Evolutionary conservation across 495 filamentous ascomycete species (phyloP), one percentile per base, ranked within the genome.

Genomic region (Letharia lupina): DNA sequence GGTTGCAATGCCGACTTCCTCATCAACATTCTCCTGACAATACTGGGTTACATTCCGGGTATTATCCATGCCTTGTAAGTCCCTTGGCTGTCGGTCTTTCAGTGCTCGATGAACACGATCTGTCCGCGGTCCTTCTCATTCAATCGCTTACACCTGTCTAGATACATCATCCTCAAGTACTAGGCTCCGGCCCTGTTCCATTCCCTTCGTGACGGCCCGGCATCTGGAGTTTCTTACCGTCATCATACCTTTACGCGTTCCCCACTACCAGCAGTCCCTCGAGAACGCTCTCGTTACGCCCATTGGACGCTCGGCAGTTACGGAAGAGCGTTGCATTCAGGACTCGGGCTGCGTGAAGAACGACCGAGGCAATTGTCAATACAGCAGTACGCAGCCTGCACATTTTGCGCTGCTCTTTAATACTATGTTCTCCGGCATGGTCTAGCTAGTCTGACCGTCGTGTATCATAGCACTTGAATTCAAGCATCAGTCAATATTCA

Each of bases 1-100:
- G 92, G 92, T 73, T 92, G 89, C 79, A 84, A 85, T 75, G 83
- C 85, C 72, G 90, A 95, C 72, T 80, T 96, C 69, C 78, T 89
- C 71, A 91, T 96, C 83, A 96, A 94, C 81, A 86, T 96, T 78
- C 81, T 88, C 69, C 80, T 96, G 74, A 94, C 90, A 60, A 85
- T 93, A 70, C 82, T 97, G 73, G 89, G 87, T 73, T 91, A 87
- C 78, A 81, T 92, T 65, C 89, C 89, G 44, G 89, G 89, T 78
- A 83, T 89, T 71, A 83, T 89, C 69, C 86, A 90, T 74, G 87
- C 87, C 68, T 73, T 89, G 88, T 90, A 84, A 40, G 81, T 78
- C n/a, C 50, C 33, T 11, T 2, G 13, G 28, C 16, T 42, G 15
- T 50, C 23, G 7, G 31, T 45, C 58, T n/a, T 54, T 64, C 18